Conservation (phyloP, 441 rosid species). For the Isatis lusitanica region DNA sequence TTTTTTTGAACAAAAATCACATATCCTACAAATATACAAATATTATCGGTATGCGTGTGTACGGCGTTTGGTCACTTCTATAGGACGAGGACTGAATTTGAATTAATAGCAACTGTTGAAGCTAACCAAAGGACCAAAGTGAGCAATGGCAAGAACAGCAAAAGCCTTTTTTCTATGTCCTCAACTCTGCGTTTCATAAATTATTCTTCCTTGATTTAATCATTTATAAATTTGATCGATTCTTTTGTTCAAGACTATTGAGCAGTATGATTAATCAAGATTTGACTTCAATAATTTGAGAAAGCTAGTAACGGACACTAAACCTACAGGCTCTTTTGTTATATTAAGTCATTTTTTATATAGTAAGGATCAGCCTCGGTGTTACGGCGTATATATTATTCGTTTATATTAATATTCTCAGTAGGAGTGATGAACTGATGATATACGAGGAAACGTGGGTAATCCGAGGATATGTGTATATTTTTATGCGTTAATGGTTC, state of each 20-base stretch:
- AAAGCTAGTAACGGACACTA: slow-evolving; percentile 7
- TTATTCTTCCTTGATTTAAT: background rate
- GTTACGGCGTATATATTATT: background rate
- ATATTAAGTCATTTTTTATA: background rate
- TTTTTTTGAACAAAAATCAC: too few species aligned
- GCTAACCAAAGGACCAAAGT: slow-evolving; percentile 29
- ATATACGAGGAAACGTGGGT: slow-evolving; percentile 24
- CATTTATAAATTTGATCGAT: too few species aligned
- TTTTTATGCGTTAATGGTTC: slow-evolving; percentile 9
- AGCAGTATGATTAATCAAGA: background rate
- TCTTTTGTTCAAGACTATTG: background rate
- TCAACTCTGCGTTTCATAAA: background rate
- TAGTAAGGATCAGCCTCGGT: background rate
- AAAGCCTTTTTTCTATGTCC: slow-evolving; percentile 3
- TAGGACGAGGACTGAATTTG: slow-evolving; percentile 1
- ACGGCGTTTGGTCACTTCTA: slow-evolving; percentile 23
- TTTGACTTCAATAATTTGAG: slow-evolving; percentile 23
- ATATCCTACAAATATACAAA: background rate
- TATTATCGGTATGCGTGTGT: background rate
- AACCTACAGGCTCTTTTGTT: background rate
- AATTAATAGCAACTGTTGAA: slow-evolving; percentile 11
- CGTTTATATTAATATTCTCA: slow-evolving; percentile 3
- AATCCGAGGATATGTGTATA: slow-evolving; percentile 7
- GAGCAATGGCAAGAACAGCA: slow-evolving; percentile 9
- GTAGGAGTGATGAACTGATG: background rate